Base-by-base conservation (phyloP, 768 basidiomycete genomes). In the Auricularia sp. region DNA sequence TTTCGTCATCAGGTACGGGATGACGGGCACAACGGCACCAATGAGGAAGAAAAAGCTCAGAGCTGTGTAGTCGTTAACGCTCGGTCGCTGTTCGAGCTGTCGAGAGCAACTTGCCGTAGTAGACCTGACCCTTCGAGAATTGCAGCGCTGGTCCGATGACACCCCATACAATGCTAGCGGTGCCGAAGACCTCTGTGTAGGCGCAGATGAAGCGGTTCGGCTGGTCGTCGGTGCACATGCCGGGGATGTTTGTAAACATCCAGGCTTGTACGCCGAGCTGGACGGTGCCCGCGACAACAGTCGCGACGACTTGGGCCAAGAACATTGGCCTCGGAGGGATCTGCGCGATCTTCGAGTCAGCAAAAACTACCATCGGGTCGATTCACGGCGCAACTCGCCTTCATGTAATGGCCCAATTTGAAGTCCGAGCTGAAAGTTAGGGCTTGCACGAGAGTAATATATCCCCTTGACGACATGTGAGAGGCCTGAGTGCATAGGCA, bases 41-140 rank as follows among this genome's bases (percentile, higher is more conserved):
- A 88, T 71, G 65, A 91, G 81, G 88, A 94, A 94, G 77, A 90
- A 92, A 73, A 85, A 85, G 2, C 81, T 70, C n/a, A 92, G 79
- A 11, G 3, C 5, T 61, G 62, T 54, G 61, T 14, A 42, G 39
- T 44, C 39, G 33, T 63, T 62, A 45, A n/a, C 35, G 47, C 11
- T 18, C 47, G 21, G 8, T 10, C 5, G 21, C 7, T 51, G 47
- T 21, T 21, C 18, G 11, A 51, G 47, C 21, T 29, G 18, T 21
- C 1, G 47, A 21, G 6, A 18, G 11, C 6, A 21, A 8, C 7
- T 51, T 51, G 18, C 78, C 78, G 65, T 81, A 81, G 73, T 87
- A 88, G 18, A 85, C 76, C 71, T 84, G 82, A 13, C 88, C 89
- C 18, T 76, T 59, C 2, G 84, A 88, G 79, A 89, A 92, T 71